phyloP scores from a whole-genome alignment of 2,329 filamentous ascomycete species.

The Akanthomyces dipterigenus region DNA sequence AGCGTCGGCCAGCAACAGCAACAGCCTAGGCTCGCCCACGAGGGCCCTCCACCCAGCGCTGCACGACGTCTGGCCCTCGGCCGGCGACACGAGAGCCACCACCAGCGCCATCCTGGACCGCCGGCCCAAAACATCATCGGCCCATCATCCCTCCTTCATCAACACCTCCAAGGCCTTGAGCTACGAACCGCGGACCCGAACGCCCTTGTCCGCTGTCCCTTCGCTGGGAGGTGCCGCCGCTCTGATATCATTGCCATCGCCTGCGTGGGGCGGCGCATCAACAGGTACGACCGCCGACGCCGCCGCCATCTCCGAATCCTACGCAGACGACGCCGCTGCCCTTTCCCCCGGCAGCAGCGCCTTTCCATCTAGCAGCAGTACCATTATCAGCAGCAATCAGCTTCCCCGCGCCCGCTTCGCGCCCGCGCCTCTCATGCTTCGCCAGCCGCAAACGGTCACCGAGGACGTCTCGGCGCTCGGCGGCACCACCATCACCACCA shows the following conservation, averaged over 20 bases:
- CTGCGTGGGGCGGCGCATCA: conserved; percentile 3
- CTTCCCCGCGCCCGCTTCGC: neutral
- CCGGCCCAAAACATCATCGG: conserved; percentile 14
- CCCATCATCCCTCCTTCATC: conserved; percentile 14
- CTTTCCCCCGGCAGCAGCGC: neutral
- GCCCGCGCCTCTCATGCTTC: conserved; percentile 5
- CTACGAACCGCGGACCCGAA: conserved; percentile 15
- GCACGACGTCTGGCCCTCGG: neutral
- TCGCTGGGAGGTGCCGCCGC: conserved; percentile 20
- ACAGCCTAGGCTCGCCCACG: neutral
- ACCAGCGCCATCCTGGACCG: conserved; percentile 15
- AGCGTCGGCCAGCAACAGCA: neutral
- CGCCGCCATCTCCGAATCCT: conserved; percentile 5
- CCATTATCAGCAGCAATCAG: conserved; percentile 40
- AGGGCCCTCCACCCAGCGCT: conserved; percentile 2
- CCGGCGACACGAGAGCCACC: neutral
- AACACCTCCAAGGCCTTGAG: conserved; percentile 17
- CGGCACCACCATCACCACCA: conserved; percentile 54
- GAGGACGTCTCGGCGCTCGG: conserved; percentile 48
- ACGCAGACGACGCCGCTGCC: neutral
- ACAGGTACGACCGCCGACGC: conserved; percentile 6
- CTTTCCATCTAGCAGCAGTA: conserved; percentile 50
- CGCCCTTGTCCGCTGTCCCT: conserved; percentile 20
- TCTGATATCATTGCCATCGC: conserved; percentile 6
- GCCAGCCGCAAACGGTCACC: neutral